Evolutionary conservation across 441 rosid genomes (phyloP).

Genomic region (Erodium trifolium): DNA sequence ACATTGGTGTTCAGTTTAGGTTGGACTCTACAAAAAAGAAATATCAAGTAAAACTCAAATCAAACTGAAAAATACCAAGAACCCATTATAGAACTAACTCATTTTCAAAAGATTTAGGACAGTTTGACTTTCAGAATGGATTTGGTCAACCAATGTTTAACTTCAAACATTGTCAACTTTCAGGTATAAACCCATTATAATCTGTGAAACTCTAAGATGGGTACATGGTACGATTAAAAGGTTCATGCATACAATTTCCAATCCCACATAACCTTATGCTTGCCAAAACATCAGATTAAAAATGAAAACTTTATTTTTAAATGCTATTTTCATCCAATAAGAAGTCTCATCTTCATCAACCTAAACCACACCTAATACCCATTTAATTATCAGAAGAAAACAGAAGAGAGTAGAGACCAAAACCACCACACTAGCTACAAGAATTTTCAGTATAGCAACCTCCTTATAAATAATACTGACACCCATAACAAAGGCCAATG

Average conservation of each 20-base stretch:
- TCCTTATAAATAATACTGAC: background rate
- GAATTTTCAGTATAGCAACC: slow-evolving; percentile 2
- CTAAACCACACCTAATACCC: slow-evolving; percentile 41
- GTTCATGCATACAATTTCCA: slow-evolving; percentile 14
- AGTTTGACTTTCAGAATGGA: slow-evolving; percentile 27
- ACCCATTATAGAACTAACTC: background rate
- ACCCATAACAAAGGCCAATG: background rate
- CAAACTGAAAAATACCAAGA: background rate
- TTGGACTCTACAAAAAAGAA: slow-evolving; percentile 9
- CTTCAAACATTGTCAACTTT: slow-evolving; percentile 23
- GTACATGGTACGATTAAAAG: slow-evolving; percentile 11
- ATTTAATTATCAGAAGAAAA: slow-evolving; percentile 38
- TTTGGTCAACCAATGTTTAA: slow-evolving; percentile 15
- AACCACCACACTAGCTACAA: slow-evolving; percentile 14
- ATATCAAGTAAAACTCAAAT: background rate
- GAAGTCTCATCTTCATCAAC: slow-evolving; percentile 18
- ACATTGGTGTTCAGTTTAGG: slow-evolving; percentile 10
- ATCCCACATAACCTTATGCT: background rate
- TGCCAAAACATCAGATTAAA: slow-evolving; percentile 4
- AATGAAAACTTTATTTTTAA: background rate
- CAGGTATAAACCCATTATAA: slow-evolving; percentile 31
- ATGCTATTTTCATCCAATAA: background rate
- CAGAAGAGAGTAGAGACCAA: slow-evolving; percentile 26
- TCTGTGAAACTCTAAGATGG: slow-evolving; percentile 12
- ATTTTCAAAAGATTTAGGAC: slow-evolving; percentile 24